Percentiles rank a stretch among this genome's conserved stretches.
Evolutionary conservation across 495 filamentous ascomycete genomes (phyloP).

Genomic region (Penicillium bialowiezense): DNA sequence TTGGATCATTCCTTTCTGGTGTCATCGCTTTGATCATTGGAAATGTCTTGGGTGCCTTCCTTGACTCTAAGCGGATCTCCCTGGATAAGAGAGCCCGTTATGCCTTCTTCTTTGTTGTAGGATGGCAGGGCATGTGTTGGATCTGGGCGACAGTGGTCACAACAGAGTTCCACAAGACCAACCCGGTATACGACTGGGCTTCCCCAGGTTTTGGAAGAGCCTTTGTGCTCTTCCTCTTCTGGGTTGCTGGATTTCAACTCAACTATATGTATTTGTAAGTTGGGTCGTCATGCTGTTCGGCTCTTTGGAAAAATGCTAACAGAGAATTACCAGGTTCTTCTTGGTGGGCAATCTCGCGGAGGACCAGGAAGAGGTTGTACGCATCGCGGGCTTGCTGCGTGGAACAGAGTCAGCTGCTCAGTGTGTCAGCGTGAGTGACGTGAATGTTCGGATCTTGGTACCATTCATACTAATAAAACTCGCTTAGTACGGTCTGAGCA

Average conservation of each 20-base stretch:
- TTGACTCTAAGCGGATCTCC: conserved; percentile 49
- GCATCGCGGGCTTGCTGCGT: conserved; percentile 57
- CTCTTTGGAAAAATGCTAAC: conserved; percentile 6
- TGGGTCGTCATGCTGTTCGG: not conserved
- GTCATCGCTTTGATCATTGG: conserved; percentile 56
- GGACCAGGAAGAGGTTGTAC: conserved; percentile 54
- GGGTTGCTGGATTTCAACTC: conserved; percentile 58
- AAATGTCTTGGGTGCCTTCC: conserved; percentile 53
- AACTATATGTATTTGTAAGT: conserved; percentile 63
- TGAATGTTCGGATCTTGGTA: not conserved
- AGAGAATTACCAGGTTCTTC: conserved; percentile 49
- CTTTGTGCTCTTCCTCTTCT: conserved; percentile 57
- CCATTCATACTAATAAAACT: conserved; percentile 1
- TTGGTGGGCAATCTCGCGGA: conserved; percentile 57
- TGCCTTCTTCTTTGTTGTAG: conserved; percentile 44
- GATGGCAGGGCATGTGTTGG: conserved; percentile 59
- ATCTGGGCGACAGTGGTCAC: conserved; percentile 57
- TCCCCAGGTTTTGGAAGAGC: conserved; percentile 53
- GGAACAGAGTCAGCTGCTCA: conserved; percentile 63
- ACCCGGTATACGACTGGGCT: conserved; percentile 57
- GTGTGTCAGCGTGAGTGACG: conserved; percentile 48
- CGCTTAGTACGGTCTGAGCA: conserved; percentile 53
- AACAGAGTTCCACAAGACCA: conserved; percentile 47
- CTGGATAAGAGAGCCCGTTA: conserved; percentile 47
- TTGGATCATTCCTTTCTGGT: conserved; percentile 60